phyloP scores from a whole-genome alignment of 495 filamentous ascomycete species.

The Penicillium manginii region DNA sequence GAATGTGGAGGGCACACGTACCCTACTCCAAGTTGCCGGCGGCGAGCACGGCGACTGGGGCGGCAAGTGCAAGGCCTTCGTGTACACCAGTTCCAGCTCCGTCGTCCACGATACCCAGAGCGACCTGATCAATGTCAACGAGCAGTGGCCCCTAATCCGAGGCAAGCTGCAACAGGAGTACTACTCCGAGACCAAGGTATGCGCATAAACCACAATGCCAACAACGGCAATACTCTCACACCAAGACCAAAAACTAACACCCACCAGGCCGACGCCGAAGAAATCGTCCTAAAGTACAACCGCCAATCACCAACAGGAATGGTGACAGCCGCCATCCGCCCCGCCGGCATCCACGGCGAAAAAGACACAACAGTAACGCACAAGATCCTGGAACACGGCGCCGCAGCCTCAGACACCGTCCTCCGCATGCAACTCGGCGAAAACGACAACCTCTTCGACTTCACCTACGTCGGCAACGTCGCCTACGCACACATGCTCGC shows the following conservation, averaged over 20 bases:
- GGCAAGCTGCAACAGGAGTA: conserved; percentile 78
- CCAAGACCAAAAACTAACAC: neutral
- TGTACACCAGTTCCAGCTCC: conserved; percentile 92
- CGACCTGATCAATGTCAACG: conserved; percentile 88
- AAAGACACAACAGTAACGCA: conserved; percentile 77
- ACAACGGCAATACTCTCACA: neutral
- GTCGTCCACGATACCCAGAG: conserved; percentile 80
- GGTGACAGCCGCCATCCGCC: conserved; percentile 79
- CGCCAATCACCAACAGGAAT: conserved; percentile 64
- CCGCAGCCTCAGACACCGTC: conserved; percentile 55
- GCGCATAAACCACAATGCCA: neutral
- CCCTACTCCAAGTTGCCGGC: conserved; percentile 73
- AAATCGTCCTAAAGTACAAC: conserved; percentile 83
- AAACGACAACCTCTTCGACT: conserved; percentile 77
- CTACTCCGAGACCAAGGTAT: conserved; percentile 87
- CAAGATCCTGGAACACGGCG: conserved; percentile 50
- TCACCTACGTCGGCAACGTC: conserved; percentile 59
- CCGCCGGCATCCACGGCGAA: conserved; percentile 89
- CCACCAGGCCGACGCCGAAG: conserved; percentile 79
- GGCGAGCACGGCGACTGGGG: conserved; percentile 59
- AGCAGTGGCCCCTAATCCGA: conserved; percentile 79
- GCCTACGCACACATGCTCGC: conserved; percentile 54
- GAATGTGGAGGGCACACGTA: conserved; percentile 88
- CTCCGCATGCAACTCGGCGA: conserved; percentile 83
- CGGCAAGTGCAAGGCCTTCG: conserved; percentile 82